Conservation (phyloP, 2,329 filamentous ascomycete genomes). For the Hymenoscyphus occultus region DNA sequence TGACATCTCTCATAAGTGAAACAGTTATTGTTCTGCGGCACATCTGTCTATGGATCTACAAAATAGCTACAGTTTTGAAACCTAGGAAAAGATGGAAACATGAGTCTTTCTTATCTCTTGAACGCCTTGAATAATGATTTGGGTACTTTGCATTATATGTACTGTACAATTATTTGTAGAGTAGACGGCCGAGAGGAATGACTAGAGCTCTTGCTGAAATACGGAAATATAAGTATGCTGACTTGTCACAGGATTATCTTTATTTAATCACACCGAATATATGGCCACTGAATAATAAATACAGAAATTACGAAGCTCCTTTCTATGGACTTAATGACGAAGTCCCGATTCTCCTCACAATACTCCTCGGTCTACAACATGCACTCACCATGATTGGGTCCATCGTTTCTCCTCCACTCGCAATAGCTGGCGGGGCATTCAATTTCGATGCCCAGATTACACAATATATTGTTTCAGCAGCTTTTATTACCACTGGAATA, state of each 20-base stretch:
- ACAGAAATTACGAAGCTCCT: conserved; percentile 49
- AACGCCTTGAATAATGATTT: too few relatives aligned
- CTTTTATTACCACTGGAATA: conserved; percentile 65
- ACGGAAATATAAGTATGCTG: not conserved
- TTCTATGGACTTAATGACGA: conserved; percentile 68
- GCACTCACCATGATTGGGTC: conserved; percentile 64
- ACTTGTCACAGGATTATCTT: conserved; percentile 36
- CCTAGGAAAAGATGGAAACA: too few relatives aligned
- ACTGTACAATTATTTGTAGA: too few relatives aligned
- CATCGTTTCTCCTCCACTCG: conserved; percentile 57
- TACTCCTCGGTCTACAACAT: conserved; percentile 68
- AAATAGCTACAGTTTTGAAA: too few relatives aligned
- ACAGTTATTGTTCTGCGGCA: too few relatives aligned
- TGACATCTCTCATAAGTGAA: not conserved
- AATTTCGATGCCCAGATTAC: conserved; percentile 53
- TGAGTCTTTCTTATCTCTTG: too few relatives aligned
- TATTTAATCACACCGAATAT: conserved; percentile 46
- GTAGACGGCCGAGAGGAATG: too few relatives aligned
- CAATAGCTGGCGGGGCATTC: conserved; percentile 56
- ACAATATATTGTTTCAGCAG: conserved; percentile 66
- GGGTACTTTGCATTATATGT: too few relatives aligned
- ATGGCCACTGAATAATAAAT: conserved; percentile 59
- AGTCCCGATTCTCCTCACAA: conserved; percentile 64
- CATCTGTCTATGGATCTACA: too few relatives aligned
- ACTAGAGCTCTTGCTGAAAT: not conserved